Percentiles rank a stretch among this genome's conserved stretches.
Evolutionary conservation across 2,329 filamentous ascomycete species (phyloP).

Genomic region (Cephalotrichum gorgonifer): DNA sequence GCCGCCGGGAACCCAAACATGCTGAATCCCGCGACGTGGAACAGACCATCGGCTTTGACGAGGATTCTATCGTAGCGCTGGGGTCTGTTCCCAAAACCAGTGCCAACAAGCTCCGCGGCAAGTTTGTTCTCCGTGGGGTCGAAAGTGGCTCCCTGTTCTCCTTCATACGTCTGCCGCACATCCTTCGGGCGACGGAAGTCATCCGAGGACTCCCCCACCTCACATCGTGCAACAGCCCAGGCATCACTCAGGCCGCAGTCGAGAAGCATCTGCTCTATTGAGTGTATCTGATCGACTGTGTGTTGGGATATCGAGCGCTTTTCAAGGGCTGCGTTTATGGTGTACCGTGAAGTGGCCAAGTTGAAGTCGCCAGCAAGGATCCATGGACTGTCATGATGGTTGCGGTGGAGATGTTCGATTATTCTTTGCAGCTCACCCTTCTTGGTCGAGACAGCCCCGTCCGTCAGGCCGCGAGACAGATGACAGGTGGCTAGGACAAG

Average conservation of each 20-base stretch:
- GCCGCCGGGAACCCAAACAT: conserved; percentile 40
- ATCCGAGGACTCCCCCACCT: conserved; percentile 29
- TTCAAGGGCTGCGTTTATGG: conserved; percentile 40
- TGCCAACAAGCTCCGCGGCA: conserved; percentile 38
- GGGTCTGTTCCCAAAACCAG: conserved; percentile 40
- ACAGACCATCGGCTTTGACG: conserved; percentile 28
- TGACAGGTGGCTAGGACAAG: conserved; percentile 47
- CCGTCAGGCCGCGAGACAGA: conserved; percentile 49
- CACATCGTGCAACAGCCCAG: conserved; percentile 35
- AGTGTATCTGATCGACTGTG: conserved; percentile 29
- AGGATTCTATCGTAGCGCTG: conserved; percentile 58
- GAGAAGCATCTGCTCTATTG: conserved; percentile 34
- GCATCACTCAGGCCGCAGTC: conserved; percentile 39
- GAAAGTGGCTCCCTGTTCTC: conserved; percentile 56
- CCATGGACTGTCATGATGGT: conserved; percentile 30
- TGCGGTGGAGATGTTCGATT: conserved; percentile 33
- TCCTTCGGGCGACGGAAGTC: conserved; percentile 12
- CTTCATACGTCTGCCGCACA: conserved; percentile 32
- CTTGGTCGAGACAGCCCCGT: conserved; percentile 46
- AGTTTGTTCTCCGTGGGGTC: conserved; percentile 47
- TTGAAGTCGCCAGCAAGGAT: conserved; percentile 57
- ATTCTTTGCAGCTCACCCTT: conserved; percentile 43
- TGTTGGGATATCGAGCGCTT: conserved; percentile 41
- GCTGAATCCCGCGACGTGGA: conserved; percentile 38
- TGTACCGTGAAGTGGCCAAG: conserved; percentile 45